phyloP scores from a whole-genome alignment of 495 filamentous ascomycete genomes.

The Neurospora sp. region DNA sequence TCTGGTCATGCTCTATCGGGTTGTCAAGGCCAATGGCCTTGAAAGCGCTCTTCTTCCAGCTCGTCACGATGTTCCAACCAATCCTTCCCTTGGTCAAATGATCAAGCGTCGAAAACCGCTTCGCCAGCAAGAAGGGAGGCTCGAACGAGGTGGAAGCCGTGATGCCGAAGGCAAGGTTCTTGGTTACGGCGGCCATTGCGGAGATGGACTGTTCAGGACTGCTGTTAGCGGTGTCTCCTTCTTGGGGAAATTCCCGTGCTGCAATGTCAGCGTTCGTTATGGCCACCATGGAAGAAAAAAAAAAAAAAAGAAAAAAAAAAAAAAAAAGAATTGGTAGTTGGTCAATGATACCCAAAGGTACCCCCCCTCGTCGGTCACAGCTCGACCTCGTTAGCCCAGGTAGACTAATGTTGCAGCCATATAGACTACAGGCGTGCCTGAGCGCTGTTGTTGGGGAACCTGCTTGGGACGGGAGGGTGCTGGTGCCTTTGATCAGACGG shows the following conservation, averaged over 20 bases:
- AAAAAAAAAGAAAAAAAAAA: no score
- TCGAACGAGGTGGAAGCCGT: conserved; percentile 51
- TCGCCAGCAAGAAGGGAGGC: conserved; percentile 47
- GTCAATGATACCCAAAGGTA: neutral
- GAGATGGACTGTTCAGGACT: conserved; percentile 24
- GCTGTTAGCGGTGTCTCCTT: neutral
- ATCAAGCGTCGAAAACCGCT: conserved; percentile 52
- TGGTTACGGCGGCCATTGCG: conserved; percentile 48
- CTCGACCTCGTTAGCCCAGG: neutral
- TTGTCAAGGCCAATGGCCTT: conserved; percentile 47
- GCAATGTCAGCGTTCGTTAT: neutral
- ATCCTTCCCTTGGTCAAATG: conserved; percentile 50
- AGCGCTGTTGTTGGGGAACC: neutral
- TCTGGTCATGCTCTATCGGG: conserved; percentile 50
- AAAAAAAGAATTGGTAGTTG: neutral
- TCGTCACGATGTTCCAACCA: conserved; percentile 59
- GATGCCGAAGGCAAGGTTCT: conserved; percentile 43
- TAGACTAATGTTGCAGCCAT: neutral
- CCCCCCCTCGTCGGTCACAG: neutral
- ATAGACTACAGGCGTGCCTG: neutral
- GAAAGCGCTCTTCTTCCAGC: conserved; percentile 48
- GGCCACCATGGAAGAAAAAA: neutral
- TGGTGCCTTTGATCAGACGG: neutral
- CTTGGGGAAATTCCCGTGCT: neutral
- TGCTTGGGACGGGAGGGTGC: neutral